phyloP scores from a whole-genome alignment of 2,329 filamentous ascomycete genomes.

The Talaromyces verruculosus region DNA sequence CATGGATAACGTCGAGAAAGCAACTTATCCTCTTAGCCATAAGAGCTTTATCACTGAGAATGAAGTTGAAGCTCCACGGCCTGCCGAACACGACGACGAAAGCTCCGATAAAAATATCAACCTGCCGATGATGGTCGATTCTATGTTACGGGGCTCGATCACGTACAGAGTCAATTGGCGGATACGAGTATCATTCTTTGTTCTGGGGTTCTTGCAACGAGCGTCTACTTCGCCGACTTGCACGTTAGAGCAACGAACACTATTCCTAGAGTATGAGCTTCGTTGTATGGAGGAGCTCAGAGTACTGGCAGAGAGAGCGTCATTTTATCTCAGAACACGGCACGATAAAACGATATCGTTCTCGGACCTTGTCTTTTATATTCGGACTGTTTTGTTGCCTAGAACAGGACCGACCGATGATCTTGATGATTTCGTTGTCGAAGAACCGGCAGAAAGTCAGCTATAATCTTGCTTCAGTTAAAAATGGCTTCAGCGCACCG shows the following conservation, averaged over 20 bases:
- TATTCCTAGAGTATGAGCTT: neutral
- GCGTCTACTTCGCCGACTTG: neutral
- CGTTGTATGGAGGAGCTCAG: neutral
- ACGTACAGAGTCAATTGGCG: neutral
- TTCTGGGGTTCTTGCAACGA: neutral
- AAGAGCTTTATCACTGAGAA: neutral
- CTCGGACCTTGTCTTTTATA: neutral
- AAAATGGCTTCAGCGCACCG: neutral
- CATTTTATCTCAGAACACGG: neutral
- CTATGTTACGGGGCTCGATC: neutral
- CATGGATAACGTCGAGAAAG: constrained; percentile 6
- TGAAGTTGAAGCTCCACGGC: neutral
- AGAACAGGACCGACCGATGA: neutral
- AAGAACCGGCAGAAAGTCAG: neutral
- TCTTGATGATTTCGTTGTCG: neutral
- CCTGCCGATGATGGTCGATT: neutral
- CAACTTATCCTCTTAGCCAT: constrained; percentile 1
- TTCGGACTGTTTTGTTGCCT: neutral
- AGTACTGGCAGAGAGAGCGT: neutral
- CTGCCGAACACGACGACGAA: neutral
- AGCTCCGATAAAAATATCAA: neutral
- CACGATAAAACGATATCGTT: neutral
- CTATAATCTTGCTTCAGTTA: neutral
- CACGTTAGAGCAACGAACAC: neutral
- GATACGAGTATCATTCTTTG: constrained; percentile 3